Percentiles rank a stretch among this genome's conserved stretches.
These are phyloP conservation scores for Colletotrichum falcatum DNA, from an alignment of 2,329 filamentous ascomycete species.

Conservation along the genomic window DNA sequence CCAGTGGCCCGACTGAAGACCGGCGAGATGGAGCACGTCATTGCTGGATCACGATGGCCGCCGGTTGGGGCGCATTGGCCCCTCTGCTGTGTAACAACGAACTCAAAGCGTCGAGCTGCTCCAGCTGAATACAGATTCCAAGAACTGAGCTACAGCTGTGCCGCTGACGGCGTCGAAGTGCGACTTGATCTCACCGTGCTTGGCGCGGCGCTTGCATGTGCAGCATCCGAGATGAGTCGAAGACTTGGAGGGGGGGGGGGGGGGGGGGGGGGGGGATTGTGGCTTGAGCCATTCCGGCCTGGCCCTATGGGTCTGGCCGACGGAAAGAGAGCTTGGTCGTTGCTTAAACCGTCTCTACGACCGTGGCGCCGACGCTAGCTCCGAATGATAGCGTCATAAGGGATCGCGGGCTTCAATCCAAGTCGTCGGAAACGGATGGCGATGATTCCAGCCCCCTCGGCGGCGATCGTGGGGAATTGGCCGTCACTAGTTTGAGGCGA, in stretches of 20 bases:
- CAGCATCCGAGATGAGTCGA: background rate
- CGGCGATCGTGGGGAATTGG: constrained; percentile 2
- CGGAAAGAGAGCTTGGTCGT: background rate
- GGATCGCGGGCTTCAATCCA: background rate
- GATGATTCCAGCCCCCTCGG: background rate
- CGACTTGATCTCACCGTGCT: constrained; percentile 9
- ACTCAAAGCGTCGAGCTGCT: background rate
- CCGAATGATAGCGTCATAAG: constrained; percentile 17
- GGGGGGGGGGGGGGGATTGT: too few relatives aligned
- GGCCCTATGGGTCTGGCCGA: background rate
- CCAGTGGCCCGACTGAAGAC: background rate
- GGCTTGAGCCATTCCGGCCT: background rate
- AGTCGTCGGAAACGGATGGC: constrained; percentile 8
- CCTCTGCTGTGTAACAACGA: background rate
- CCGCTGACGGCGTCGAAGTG: constrained; percentile 32
- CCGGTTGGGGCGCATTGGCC: background rate
- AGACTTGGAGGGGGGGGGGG: too few relatives aligned
- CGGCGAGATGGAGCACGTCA: constrained; percentile 29
- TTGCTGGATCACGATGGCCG: constrained; percentile 12
- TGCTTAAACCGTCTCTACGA: background rate
- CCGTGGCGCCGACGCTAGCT: background rate
- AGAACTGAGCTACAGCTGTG: constrained; percentile 7
- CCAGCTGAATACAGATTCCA: background rate
- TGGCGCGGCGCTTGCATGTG: constrained; percentile 26
- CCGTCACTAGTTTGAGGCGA: background rate